Evolutionary conservation across 306 rosid species (phyloP), one percentile per base, ranked within the genome.

Genomic region (Cucurbita maxima): DNA sequence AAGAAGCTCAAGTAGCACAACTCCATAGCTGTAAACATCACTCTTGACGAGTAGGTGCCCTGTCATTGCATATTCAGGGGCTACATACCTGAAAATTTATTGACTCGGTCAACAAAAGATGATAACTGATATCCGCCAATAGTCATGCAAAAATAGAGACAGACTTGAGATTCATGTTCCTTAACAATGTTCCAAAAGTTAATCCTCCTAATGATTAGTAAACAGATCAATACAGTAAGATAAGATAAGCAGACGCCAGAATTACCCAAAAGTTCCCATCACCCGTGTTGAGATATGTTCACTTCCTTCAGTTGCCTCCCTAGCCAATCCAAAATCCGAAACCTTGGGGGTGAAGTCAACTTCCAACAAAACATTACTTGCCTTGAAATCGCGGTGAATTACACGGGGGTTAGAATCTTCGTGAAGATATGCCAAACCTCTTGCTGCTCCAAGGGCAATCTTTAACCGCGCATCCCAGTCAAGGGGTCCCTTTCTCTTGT

Each of bases 1-100:
- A 55, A 93, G 94, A 81, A 93, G 98, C 75, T 93, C 98, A 61
- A 93, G 92, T 59, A 93, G 85, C 79, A 93, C 97, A 10, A 93
- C 98, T n/a, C 98, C 98, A 71, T 88, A 93, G 69, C 98, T 93
- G 71, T 93, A 93, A 79, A 93, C 98, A 75, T 93, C 98, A 64
- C 98, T 93, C 81, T 93, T 93, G 78, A 93, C 98, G 4, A 93
- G 97, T 59, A 93, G 84, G 79, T 90, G 97, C 9, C 98, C 98
- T 4, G 98, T 93, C 98, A 93, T 90, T 57, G 98, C 98, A 86
- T 93, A 93, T 86, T 93, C 98, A 58, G 98, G 98, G 69, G 96
- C 97, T 30, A 93, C 98, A 20, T 93, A 93, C 85, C 98, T 93
- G 88, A 68, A 80, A 85, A 63, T 25, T 55, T 72, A 81, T 61